Percentiles rank a stretch among this genome's conserved stretches.
phyloP scores from a whole-genome alignment of 768 basidiomycete species.

The Lyophyllum atratum region DNA sequence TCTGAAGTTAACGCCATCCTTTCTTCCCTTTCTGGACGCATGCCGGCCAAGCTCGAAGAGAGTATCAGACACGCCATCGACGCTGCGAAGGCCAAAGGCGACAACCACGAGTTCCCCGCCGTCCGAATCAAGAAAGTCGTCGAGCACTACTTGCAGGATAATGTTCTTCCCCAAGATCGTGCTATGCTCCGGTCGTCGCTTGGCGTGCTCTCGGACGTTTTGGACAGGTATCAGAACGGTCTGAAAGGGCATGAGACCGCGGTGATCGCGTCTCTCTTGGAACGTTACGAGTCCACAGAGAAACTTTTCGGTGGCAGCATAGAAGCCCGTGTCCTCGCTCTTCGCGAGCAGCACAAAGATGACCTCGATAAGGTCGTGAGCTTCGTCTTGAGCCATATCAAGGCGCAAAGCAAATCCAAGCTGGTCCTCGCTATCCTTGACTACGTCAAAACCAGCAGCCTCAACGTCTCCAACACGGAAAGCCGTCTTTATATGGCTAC shows the following conservation, averaged over 20 bases:
- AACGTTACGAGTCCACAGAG: slow-evolving; percentile 83
- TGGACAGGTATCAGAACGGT: slow-evolving; percentile 81
- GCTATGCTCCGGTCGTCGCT: slow-evolving; percentile 78
- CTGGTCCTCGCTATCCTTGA: slow-evolving; percentile 86
- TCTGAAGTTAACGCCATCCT: slow-evolving; percentile 83
- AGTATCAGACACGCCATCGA: slow-evolving; percentile 80
- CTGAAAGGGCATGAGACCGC: slow-evolving; percentile 85
- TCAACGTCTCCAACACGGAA: slow-evolving; percentile 77
- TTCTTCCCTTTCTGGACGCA: slow-evolving; percentile 87
- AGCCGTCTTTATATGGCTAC: slow-evolving; percentile 74
- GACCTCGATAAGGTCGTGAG: slow-evolving; percentile 85
- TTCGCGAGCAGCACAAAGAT: slow-evolving; percentile 92
- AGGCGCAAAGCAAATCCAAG: slow-evolving; percentile 90
- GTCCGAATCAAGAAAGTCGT: slow-evolving; percentile 82
- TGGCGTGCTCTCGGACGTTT: slow-evolving; percentile 65
- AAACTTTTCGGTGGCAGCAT: slow-evolving; percentile 93
- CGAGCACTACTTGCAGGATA: slow-evolving; percentile 83
- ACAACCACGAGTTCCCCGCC: slow-evolving; percentile 88
- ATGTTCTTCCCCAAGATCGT: slow-evolving; percentile 77
- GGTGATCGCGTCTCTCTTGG: slow-evolving; percentile 75
- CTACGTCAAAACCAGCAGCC: slow-evolving; percentile 79
- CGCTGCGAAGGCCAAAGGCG: slow-evolving; percentile 67
- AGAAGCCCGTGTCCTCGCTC: slow-evolving; percentile 85
- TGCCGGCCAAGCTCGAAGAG: slow-evolving; percentile 91
- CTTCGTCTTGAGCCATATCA: slow-evolving; percentile 93